Conservation (phyloP, 2,329 filamentous ascomycete species). For the Alternaria triticimaculans region DNA sequence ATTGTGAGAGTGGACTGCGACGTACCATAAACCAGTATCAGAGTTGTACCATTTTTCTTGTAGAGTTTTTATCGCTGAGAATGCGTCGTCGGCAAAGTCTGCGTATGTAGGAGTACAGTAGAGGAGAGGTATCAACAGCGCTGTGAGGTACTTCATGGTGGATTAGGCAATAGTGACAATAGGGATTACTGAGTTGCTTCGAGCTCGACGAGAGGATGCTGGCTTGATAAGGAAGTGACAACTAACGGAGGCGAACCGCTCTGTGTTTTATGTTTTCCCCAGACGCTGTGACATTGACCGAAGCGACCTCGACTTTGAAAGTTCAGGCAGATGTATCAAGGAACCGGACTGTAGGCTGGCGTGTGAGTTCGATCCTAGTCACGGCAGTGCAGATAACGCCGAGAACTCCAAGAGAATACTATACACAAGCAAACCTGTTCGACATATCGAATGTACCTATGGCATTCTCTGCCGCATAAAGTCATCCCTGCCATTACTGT, state of each 20-base stretch:
- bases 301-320: conserved; percentile 19
- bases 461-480: conserved; percentile 9
- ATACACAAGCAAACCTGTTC: conserved; percentile 27
- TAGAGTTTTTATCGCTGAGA: conserved; percentile 35
- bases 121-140: conserved; percentile 22
- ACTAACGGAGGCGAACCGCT: conserved; percentile 9
- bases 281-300: conserved; percentile 19
- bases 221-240: conserved; percentile 4
- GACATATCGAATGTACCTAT: conserved; percentile 19
- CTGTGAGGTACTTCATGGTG: conserved; percentile 31
- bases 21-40: conserved; percentile 44
- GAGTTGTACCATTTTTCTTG: conserved; percentile 44
- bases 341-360: conserved; percentile 23
- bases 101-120: conserved; percentile 18
- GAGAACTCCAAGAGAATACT: conserved; percentile 15
- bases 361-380: conserved; percentile 14
- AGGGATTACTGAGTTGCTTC: neutral
- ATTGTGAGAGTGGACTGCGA: neutral
- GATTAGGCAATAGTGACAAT: neutral
- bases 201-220: neutral
- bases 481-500: conserved; percentile 5
- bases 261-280: conserved; percentile 27
- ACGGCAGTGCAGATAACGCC: conserved; percentile 1
- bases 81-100: conserved; percentile 37
- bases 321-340: conserved; percentile 15